Base-by-base conservation (phyloP, 306 rosid genomes). In the Myrica gale region DNA sequence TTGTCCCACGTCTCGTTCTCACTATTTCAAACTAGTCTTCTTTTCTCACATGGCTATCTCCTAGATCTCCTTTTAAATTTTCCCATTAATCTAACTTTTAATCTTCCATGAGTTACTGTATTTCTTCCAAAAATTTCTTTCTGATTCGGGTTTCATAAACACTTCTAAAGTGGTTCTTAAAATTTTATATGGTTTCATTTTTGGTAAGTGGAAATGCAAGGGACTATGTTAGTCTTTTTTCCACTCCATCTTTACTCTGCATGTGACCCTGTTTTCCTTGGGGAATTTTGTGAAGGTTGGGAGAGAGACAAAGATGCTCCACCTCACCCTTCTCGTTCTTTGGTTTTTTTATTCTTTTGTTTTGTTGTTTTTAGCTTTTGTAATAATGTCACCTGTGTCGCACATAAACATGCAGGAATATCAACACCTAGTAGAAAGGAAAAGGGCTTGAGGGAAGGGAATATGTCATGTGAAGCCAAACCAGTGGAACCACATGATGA, bases 371-470 rank as follows among this genome's bases (percentile, higher is more conserved):
- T 62, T 37, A 37, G 39, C 44, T 39, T 9, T 54, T 66, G 8
- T 56, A 26, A 21, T 37, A 50, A 48, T 45, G 47, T 68, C 4
- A 58, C 85, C 55, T 43, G 17, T 57, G 62, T n/a, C 48, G 45
- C 54, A 65, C 71, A 44, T 78, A 74, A 76, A 57, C 55, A 19
- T 65, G 85, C 86, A 91, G 97, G 97, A 83, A 73, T 20, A 16
- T 55, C 82, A 53, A 52, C 78, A 44, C 69, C 79, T 46, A 66
- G 53, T 76, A 73, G 78, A 23, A 79, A 86, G 73, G 79, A 58
- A 51, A 73, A 81, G 68, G 82, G 79, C 63, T 67, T 71, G n/a
- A 81, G 70, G n/a, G 69, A 23, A 65, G 86, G 81, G 76, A 74
- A 46, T 69, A 21, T 47, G 50, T 44, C 52, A n/a, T 10, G 55